Percentiles rank a stretch among this genome's conserved stretches.
Conservation (phyloP, 2,329 filamentous ascomycete species). For the Alternaria panax region DNA sequence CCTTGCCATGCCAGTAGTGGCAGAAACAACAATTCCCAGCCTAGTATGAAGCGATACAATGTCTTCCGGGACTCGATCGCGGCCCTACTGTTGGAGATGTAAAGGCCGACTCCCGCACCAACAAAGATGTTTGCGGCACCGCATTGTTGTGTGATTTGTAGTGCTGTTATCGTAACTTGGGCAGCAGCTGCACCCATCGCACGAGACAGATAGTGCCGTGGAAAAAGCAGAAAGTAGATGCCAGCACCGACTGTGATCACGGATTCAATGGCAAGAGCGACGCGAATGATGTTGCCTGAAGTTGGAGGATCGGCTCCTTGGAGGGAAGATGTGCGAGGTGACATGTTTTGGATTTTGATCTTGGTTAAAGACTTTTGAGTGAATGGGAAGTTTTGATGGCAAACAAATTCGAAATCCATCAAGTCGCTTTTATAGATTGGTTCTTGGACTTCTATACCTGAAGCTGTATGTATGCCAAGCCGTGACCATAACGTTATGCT, state of each 20-base stretch:
- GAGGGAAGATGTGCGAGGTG: background rate
- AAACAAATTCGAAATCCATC: background rate
- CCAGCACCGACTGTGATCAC: background rate
- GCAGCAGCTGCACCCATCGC: background rate
- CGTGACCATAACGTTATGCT: constrained; percentile 1
- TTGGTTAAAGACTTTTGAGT: background rate
- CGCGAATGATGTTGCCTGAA: background rate
- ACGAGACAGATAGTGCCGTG: background rate
- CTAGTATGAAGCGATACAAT: background rate
- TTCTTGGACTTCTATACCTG: background rate
- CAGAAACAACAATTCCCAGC: background rate
- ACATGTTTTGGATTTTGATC: background rate
- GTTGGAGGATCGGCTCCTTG: background rate
- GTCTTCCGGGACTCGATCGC: background rate
- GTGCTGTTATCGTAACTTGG: background rate
- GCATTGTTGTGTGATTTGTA: background rate
- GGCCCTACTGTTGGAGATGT: background rate
- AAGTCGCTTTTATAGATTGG: background rate
- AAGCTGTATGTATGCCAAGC: background rate
- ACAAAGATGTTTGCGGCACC: background rate
- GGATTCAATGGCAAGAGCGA: background rate
- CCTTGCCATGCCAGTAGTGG: background rate
- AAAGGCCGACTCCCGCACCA: background rate
- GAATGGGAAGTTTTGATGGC: background rate
- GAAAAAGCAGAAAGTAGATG: background rate